These are phyloP conservation scores for Fusarium xyrophilum DNA, from an alignment of 2,329 filamentous ascomycete genomes.

Conservation along the genomic window DNA sequence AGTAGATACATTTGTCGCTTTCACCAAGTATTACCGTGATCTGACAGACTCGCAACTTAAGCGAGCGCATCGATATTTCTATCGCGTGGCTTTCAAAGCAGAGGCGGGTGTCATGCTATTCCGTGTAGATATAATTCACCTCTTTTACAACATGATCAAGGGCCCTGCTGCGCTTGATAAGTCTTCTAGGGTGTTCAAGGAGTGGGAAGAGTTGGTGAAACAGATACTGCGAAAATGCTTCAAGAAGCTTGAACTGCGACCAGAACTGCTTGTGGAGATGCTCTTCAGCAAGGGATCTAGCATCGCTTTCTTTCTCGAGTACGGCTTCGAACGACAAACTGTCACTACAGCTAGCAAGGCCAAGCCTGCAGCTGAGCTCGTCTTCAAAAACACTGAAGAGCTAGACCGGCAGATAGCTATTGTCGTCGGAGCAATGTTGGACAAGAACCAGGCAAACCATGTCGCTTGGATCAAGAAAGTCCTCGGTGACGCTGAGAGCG, in stretches of 20 bases:
- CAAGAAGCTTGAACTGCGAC: constrained; percentile 84
- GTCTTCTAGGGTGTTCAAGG: constrained; percentile 71
- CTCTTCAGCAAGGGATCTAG: constrained; percentile 90
- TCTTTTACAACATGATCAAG: constrained; percentile 92
- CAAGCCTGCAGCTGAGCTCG: constrained; percentile 78
- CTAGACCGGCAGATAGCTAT: constrained; percentile 77
- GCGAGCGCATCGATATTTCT: constrained; percentile 91
- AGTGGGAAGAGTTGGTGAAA: constrained; percentile 89
- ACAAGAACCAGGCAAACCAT: constrained; percentile 77
- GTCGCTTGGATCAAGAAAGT: constrained; percentile 83
- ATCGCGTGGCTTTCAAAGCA: constrained; percentile 93
- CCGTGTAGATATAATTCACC: constrained; percentile 85
- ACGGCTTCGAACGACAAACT: constrained; percentile 86
- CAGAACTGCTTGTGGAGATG: constrained; percentile 87
- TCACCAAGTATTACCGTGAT: constrained; percentile 81
- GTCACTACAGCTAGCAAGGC: constrained; percentile 66
- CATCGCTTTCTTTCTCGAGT: constrained; percentile 87
- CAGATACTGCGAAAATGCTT: constrained; percentile 83
- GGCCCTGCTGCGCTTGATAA: constrained; percentile 79
- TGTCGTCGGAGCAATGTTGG: constrained; percentile 78
- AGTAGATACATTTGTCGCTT: constrained; percentile 85
- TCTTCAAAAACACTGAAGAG: constrained; percentile 76
- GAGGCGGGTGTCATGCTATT: constrained; percentile 89
- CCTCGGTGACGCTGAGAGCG: constrained; percentile 70
- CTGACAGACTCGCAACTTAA: constrained; percentile 83